Base-by-base conservation (phyloP, 805 yeast genomes). In the Nakazawaea ernobii region DNA sequence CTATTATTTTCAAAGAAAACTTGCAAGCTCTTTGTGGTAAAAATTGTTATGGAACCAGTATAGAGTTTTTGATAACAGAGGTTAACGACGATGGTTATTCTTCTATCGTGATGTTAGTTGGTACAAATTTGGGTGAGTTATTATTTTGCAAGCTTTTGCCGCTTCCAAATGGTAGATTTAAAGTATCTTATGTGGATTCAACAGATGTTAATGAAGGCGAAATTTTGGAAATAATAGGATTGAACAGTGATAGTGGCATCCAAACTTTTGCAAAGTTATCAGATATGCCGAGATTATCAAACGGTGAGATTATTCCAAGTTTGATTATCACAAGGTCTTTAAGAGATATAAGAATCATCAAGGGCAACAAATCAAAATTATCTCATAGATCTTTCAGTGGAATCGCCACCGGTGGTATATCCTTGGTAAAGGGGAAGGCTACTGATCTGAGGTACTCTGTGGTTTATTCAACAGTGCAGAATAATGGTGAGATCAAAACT, bases 81-180 rank as follows among this genome's bases (percentile, higher is more conserved):
- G 69, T 75, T 44, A 86, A 82, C 1, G 79, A 76, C 28, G 94
- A 86, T 48, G 75, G 75, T 0, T 85, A 74, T 55, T 81, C 94
- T 0, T 82, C 89, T n/a, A 77, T 91, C 33, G 56, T 86, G 26
- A 63, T 91, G 65, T 65, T 78, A 24, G 85, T 82, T 10, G 98
- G 98, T 24, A 85, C 96, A 0, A 77, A 79, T 48, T 66, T 67
- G 13, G 97, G 97, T 14, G 85, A 86, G 48, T 58, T 89, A 10
- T 51, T 83, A 27, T 72, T 80, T 0, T 87, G 75, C 63, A 80
- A 82, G 56, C 63, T 91, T 2, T 59, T 81, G 4, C 95, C 95
- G 1, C 67, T 73, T 0, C 63, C 73, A 39, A 72, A 71, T 6
- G 94, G 92, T 0, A 69, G 80, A 43, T 89, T 81, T 58, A 66